Conservation (phyloP, 225 moss, liverwort and hornwort genomes). For the Thuidium tamariscinum region DNA sequence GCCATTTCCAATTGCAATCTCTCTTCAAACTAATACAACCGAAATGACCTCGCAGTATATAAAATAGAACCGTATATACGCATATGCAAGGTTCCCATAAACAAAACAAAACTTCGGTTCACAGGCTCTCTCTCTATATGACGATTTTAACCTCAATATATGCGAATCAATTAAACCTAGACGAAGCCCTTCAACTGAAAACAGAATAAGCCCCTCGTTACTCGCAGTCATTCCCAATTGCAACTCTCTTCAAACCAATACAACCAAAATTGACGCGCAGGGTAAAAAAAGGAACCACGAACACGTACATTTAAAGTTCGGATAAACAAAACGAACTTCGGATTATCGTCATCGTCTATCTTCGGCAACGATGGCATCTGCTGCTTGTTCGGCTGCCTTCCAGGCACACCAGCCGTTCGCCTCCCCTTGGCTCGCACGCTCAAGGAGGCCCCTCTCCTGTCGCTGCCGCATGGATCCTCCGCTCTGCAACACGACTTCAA, state of each 20-base stretch:
- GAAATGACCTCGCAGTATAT: background rate
- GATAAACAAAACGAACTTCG: slow-evolving; percentile 89
- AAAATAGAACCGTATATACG: background rate
- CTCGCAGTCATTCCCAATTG: background rate
- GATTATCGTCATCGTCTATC: slow-evolving; percentile 75
- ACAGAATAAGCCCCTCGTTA: background rate
- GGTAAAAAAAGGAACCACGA: background rate
- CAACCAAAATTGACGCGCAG: background rate
- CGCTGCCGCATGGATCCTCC: slow-evolving; percentile 1
- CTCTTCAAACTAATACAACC: background rate
- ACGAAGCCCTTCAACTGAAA: background rate
- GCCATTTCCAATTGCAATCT: background rate
- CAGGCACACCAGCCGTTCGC: slow-evolving; percentile 44
- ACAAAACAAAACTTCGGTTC: background rate
- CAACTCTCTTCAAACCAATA: background rate
- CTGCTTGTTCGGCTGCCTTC: slow-evolving; percentile 44
- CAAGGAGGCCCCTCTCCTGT: slow-evolving; percentile 16
- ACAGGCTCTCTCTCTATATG: background rate
- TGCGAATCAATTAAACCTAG: background rate
- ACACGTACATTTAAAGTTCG: slow-evolving; percentile 63
- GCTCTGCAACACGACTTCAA: slow-evolving; percentile 4
- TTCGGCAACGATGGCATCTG: slow-evolving; percentile 61
- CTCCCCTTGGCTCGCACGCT: slow-evolving; percentile 74
- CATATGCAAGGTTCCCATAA: background rate
- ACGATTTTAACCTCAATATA: background rate